Base-by-base conservation (phyloP, 805 yeast genomes). In the Barnettozyma vustinii region DNA sequence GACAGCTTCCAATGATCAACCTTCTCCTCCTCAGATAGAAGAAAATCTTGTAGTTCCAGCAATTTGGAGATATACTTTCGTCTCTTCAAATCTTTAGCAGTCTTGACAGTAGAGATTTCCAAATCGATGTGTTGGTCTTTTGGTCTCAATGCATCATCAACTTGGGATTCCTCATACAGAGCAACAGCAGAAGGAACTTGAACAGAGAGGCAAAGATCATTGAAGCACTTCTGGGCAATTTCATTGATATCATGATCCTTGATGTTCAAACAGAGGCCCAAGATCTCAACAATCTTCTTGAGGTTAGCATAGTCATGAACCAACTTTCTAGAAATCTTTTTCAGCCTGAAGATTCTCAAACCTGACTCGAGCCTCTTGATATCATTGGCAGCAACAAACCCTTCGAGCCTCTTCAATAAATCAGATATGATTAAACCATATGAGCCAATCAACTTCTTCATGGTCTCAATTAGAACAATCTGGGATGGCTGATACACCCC, bases 401-500 rank as follows among this genome's bases (percentile, higher is more conserved):
- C 66, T 7, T 74, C 63, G 16, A 86, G 66, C 2, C 73, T 68
- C 9, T 69, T 68, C 21, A 89, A 65, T 2, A 87, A 67, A 16
- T 66, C 59, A 10, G 72, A 72, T 2, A 84, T 64, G 35, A 88
- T 75, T 2, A 75, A 61, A 18, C 76, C 72, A 51, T 85, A 82
- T 0, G 89, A 76, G 0, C 87, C 87, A 54, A 81, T 74, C 4
- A 92, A 68, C 49, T 85, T 79, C 56, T 81, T 84, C 74, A 87
- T 77, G 1, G 87, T 80, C 26, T 84, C 82, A 2, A 80, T 75
- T 48, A 94, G 66, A 2, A 85, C 77, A 0, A 76, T 64, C 47
- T 85, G 88, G 0, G 96, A 95, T 19, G 83, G 77, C 9, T 74
- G 70, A 1, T 89, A 76, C n/a, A 87, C 78, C 4, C 81, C 81